phyloP scores from a whole-genome alignment of 345 rosid species.

The Moricandia moricandioides region DNA sequence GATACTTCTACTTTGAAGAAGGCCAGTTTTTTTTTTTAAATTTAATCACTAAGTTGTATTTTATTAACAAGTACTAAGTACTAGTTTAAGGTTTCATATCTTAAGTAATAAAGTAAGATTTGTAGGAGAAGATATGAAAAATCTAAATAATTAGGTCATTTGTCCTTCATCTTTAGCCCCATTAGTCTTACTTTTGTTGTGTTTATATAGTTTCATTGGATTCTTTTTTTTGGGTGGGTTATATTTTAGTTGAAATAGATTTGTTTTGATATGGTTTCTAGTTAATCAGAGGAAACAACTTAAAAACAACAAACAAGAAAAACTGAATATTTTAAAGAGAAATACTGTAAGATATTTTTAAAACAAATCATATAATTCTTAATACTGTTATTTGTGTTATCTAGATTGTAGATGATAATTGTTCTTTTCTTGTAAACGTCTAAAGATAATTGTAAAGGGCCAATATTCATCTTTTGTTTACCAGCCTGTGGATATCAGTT shows the following conservation, averaged over 20 bases:
- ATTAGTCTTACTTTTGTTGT: background rate
- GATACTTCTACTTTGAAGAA: conserved; percentile 16
- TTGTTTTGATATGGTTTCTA: background rate
- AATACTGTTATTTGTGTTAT: background rate
- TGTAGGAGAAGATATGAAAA: background rate
- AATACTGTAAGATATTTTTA: too few species aligned
- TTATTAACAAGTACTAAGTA: background rate
- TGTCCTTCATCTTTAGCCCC: background rate
- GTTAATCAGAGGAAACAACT: background rate
- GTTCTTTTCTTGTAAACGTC: too few species aligned
- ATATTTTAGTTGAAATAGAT: background rate
- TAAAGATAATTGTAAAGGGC: background rate
- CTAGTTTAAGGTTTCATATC: background rate
- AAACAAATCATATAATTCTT: background rate
- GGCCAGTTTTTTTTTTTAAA: conserved; percentile 8
- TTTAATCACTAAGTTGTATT: background rate
- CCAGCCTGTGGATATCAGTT: background rate
- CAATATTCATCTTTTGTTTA: background rate
- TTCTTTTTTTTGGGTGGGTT: background rate
- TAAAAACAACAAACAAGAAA: background rate
- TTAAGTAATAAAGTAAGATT: background rate
- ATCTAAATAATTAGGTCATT: background rate
- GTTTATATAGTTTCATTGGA: background rate
- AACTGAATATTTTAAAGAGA: too few species aligned
- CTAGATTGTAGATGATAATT: too few species aligned